A percentile compares a stretch with the other conserved stretches of the same genome.
Evolutionary conservation across 208 protist genomes (phyloP).

Genomic region (Leishmania arabica): DNA sequence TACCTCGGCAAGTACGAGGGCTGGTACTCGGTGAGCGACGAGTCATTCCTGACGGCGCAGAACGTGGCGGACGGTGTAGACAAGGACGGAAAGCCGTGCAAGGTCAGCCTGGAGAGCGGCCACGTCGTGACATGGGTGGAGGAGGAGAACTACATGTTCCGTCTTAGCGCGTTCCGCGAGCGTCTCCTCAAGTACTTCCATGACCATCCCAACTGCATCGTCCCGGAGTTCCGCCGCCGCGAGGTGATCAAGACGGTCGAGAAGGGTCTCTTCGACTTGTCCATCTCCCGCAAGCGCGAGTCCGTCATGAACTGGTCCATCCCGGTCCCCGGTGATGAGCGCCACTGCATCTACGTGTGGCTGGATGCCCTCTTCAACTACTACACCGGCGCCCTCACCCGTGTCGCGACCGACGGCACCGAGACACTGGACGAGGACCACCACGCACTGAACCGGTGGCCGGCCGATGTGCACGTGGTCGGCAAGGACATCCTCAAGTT

Average conservation of each 20-base stretch:
- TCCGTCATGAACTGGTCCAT: conserved; percentile 97
- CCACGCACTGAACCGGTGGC: conserved; percentile 61
- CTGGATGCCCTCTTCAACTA: conserved; percentile 99
- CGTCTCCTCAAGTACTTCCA: conserved; percentile 87
- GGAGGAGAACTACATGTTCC: conserved; percentile 99
- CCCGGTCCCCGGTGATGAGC: conserved; percentile 93
- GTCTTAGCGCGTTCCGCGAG: conserved; percentile 90
- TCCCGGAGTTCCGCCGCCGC: conserved; percentile 90
- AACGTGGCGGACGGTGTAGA: conserved; percentile 87
- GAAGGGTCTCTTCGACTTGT: conserved; percentile 95
- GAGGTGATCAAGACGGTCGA: conserved; percentile 92
- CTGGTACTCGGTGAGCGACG: conserved; percentile 99
- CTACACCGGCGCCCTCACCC: conserved; percentile 88
- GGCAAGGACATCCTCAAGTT: conserved; percentile 99
- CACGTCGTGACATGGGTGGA: conserved; percentile 94
- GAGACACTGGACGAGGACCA: conserved; percentile 52
- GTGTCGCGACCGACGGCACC: conserved; percentile 41
- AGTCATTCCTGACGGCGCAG: conserved; percentile 94
- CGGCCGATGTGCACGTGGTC: conserved; percentile 92
- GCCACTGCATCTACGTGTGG: conserved; percentile 99
- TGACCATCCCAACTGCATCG: conserved; percentile 88
- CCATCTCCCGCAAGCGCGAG: conserved; percentile 93
- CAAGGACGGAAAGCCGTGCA: conserved; percentile 89
- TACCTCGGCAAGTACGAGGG: conserved; percentile 98
- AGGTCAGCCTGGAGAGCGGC: conserved; percentile 93